These are phyloP conservation scores for Aristolochia fimbriata DNA, from an alignment of 164 flowering plant species.

Conservation along the genomic window DNA sequence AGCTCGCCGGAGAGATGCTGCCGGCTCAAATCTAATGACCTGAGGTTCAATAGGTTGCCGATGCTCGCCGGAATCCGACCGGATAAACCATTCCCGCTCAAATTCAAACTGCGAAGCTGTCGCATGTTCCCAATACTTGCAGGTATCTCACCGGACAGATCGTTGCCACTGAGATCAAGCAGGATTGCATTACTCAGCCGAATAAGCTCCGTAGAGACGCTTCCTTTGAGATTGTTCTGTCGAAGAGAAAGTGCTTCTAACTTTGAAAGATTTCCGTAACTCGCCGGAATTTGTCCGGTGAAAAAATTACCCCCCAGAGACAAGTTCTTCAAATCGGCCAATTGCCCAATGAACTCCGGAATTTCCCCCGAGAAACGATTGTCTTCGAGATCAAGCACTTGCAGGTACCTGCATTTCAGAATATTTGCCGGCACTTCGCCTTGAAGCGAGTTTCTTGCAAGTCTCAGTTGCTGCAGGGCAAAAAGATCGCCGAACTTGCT, in stretches of 20 bases:
- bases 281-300: slow-evolving; percentile 36
- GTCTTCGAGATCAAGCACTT: slow-evolving; percentile 46
- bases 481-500: slow-evolving; percentile 27
- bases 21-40: slow-evolving; percentile 51
- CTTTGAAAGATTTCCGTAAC: slow-evolving; percentile 23
- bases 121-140: slow-evolving; percentile 28
- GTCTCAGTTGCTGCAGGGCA: slow-evolving; percentile 44
- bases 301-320: slow-evolving; percentile 50
- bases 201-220: slow-evolving; percentile 37
- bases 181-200: slow-evolving; percentile 34
- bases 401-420: slow-evolving; percentile 28
- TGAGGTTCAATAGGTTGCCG: slow-evolving; percentile 39
- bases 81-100: slow-evolving; percentile 49
- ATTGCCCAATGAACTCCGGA: slow-evolving; percentile 29
- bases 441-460: slow-evolving; percentile 48
- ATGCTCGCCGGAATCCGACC: slow-evolving; percentile 46
- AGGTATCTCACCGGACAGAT: slow-evolving; percentile 35
- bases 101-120: slow-evolving; percentile 33
- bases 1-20: slow-evolving; percentile 49
- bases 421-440: slow-evolving; percentile 39
- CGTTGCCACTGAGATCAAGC: slow-evolving; percentile 44
- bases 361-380: slow-evolving; percentile 46
- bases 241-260: slow-evolving; percentile 42
- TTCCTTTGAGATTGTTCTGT: slow-evolving; percentile 38
- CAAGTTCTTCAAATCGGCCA: slow-evolving; percentile 30